Evolutionary conservation across 192 early-diverging fungal species (phyloP), one percentile per base, ranked within the genome.

Genomic region (Coemansia sp.): DNA sequence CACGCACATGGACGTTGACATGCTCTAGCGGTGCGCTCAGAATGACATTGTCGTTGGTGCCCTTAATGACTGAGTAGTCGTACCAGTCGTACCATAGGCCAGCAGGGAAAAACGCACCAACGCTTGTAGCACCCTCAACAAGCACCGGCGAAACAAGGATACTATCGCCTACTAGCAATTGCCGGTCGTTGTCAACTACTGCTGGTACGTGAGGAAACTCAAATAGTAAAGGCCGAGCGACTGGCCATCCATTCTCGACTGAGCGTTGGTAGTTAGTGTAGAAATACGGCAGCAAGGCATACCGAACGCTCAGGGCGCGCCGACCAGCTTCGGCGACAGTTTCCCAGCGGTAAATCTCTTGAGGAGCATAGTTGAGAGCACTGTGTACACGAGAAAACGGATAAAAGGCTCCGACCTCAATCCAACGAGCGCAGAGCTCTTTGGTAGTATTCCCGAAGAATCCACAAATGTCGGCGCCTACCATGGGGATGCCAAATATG

Each of bases 391-490:
- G 74, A 29, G 87, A 70, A 52, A 90, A 90, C 3, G 90, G 90
- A 46, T 87, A 88, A 43, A 90, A 87, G 5, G 88, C 73, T 40
- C 89, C 90, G 2, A 92, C 64, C 68, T 89, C 78, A 16, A 80
- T 76, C 90, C 90, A 93, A 24, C 91, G 79, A 1, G 87, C 85
- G 46, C 88, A 90, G 22, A 93, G 79, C 55, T 90, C 86, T 65
- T 90, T 88, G 1, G 85, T 86, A 0, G 88, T 74, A 31, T 87
- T 78, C 4, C 77, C 76, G 20, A 78, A 81, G 74, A 93, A 93
- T 10, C 91, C 91, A 65, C 91, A 89, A 38, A 93, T 87, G 71
- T 93, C 91, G 15, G 91, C 71, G 18, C 91, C 91, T 2, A 87
- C 80, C 76, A 89, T 88, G 0, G 89, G 89, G 38, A 93, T 89